These are phyloP conservation scores for Pseudoneurospora amorphoporcata DNA, from an alignment of 495 filamentous ascomycete species.

Conservation along the genomic window DNA sequence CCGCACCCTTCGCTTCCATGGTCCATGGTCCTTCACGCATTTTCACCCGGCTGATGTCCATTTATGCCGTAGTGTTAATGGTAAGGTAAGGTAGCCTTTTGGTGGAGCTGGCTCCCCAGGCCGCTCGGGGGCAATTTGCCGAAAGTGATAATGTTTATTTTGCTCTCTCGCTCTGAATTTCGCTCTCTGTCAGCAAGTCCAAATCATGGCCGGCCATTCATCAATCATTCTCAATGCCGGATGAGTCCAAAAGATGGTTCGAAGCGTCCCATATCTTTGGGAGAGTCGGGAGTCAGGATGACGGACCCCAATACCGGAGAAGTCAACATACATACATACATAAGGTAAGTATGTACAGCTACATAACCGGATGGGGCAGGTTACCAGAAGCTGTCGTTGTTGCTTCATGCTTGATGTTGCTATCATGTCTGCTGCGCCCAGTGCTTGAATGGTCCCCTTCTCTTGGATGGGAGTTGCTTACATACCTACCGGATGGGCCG, in stretches of 20 bases:
- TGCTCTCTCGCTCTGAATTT: not conserved
- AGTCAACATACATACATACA: not conserved
- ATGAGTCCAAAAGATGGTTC: not conserved
- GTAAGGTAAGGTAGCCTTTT: not conserved
- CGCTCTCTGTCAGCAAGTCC: not conserved
- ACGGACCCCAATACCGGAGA: not conserved
- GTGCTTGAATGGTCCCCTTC: not conserved
- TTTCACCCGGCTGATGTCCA: not conserved
- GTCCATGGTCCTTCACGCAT: not conserved
- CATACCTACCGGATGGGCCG: not conserved
- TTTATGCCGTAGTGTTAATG: not conserved
- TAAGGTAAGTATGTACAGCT: not conserved
- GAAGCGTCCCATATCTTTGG: not conserved
- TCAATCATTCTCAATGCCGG: not conserved
- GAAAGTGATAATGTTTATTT: not conserved
- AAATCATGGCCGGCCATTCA: not conserved
- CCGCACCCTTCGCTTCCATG: not conserved
- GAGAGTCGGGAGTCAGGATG: not conserved
- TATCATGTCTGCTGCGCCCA: not conserved
- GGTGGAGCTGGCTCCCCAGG: not conserved
- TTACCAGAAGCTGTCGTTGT: not conserved
- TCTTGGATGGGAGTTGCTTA: not conserved
- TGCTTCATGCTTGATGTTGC: not conserved
- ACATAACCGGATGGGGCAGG: not conserved
- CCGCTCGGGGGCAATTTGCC: not conserved